phyloP scores from a whole-genome alignment of 1,139 yeast species.

The Yamadazyma sp. region DNA sequence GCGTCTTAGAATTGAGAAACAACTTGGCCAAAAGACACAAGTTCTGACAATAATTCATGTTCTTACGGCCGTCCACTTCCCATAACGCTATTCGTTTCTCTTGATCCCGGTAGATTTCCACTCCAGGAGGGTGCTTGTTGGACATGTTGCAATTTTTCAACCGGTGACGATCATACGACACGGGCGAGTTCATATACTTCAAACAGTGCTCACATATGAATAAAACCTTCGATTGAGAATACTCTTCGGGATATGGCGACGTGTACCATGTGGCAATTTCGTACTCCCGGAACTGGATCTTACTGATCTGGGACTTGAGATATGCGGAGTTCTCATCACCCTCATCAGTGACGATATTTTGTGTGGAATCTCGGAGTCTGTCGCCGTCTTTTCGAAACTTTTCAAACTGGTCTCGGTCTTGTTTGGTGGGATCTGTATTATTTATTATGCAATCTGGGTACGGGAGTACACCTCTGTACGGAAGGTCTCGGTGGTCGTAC shows the following conservation, averaged over 20 bases:
- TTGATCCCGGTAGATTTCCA: constrained; percentile 75
- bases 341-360: constrained; percentile 1
- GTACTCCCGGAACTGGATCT: constrained; percentile 65
- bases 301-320: constrained; percentile 36
- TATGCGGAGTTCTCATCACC: constrained; percentile 7
- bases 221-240: constrained; percentile 58
- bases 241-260: constrained; percentile 92
- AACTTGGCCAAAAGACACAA: constrained; percentile 85
- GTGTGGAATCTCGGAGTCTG: constrained; percentile 13
- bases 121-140: constrained; percentile 79
- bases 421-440: constrained; percentile 56
- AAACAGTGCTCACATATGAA: constrained; percentile 85
- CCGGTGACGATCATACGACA: constrained; percentile 66
- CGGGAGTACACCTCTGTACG: constrained; percentile 64
- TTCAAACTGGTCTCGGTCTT: constrained; percentile 52
- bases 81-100: constrained; percentile 61
- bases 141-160: constrained; percentile 61
- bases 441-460: constrained; percentile 62
- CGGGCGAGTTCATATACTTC: constrained; percentile 74
- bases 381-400: constrained; percentile 26
- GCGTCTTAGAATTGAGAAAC: constrained; percentile 84
- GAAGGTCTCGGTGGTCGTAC: constrained; percentile 38
- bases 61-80: constrained; percentile 91
- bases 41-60: constrained; percentile 82
- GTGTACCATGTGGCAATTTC: constrained; percentile 91